phyloP scores from a whole-genome alignment of 306 rosid species.

The Trifolium fragiferum region DNA sequence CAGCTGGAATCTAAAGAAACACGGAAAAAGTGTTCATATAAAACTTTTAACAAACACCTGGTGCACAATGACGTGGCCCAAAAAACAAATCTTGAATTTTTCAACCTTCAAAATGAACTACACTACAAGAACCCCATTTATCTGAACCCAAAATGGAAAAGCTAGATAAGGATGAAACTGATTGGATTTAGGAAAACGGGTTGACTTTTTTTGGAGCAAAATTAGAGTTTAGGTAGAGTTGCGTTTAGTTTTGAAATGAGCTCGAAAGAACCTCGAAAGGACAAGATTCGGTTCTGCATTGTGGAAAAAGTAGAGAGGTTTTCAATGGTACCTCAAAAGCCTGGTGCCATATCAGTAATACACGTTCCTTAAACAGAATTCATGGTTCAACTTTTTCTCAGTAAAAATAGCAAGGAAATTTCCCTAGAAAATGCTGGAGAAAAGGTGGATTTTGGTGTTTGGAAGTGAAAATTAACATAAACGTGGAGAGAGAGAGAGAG shows the following conservation, averaged over 20 bases:
- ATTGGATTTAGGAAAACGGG: constrained; percentile 38
- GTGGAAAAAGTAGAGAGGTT: constrained; percentile 50
- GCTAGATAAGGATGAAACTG: constrained; percentile 38
- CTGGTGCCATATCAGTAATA: constrained; percentile 27
- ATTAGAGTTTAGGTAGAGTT: constrained; percentile 58
- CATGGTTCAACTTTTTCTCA: constrained; percentile 35
- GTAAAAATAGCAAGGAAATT: constrained; percentile 45
- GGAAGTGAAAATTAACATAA: constrained; percentile 15
- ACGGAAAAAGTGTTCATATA: constrained; percentile 24
- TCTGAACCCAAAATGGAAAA: constrained; percentile 20
- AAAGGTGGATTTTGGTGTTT: constrained; percentile 35
- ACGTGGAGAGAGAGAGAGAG: constrained; percentile 9
- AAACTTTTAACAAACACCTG: constrained; percentile 37
- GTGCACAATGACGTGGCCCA: constrained; percentile 42
- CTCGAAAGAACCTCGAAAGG: constrained; percentile 53
- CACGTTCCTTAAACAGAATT: constrained; percentile 49
- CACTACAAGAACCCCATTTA: neutral
- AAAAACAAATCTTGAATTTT: constrained; percentile 64
- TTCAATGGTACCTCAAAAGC: constrained; percentile 37
- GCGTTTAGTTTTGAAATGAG: constrained; percentile 44
- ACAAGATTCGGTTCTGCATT: constrained; percentile 60
- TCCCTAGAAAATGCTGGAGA: constrained; percentile 49
- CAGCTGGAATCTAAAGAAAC: constrained; percentile 41
- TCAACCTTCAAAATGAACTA: constrained; percentile 39
- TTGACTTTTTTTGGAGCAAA: constrained; percentile 51